Evolutionary conservation across 371 early-diverging fungal species (phyloP).

Genomic region (Mortierella sp.): DNA sequence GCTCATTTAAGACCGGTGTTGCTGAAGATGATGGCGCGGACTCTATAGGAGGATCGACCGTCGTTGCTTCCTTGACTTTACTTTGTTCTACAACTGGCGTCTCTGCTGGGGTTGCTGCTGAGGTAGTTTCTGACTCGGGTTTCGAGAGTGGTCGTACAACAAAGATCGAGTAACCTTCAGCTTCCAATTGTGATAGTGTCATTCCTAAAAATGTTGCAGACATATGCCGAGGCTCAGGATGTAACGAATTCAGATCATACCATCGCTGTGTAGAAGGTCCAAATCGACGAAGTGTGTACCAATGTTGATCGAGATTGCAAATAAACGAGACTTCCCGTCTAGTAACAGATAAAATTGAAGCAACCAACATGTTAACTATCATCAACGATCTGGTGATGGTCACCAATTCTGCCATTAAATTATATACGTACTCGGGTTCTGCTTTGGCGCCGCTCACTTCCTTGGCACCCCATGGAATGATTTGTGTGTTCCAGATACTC

Average conservation of each 20-base stretch:
- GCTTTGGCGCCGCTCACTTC: slow-evolving; percentile 61
- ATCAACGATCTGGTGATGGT: too few relatives aligned
- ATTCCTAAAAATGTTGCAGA: slow-evolving; percentile 75
- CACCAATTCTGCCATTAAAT: too few relatives aligned
- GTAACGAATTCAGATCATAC: slow-evolving; percentile 80
- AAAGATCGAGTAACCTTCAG: slow-evolving; percentile 71
- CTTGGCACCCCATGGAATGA: slow-evolving; percentile 69
- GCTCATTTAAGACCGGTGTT: slow-evolving; percentile 40
- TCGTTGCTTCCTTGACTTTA: background rate
- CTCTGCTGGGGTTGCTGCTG: background rate
- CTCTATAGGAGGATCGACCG: background rate
- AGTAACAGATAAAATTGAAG: background rate
- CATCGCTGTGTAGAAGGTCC: slow-evolving; percentile 69
- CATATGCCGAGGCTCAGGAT: slow-evolving; percentile 64
- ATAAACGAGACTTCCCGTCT: slow-evolving; percentile 46
- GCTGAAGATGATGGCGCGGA: slow-evolving; percentile 1
- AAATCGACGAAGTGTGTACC: slow-evolving; percentile 80
- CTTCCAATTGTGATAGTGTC: slow-evolving; percentile 73
- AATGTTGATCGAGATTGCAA: slow-evolving; percentile 58
- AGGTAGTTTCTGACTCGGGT: background rate
- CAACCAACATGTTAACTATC: background rate
- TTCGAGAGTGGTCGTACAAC: slow-evolving; percentile 36
- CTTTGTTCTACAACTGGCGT: background rate
- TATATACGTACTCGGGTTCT: slow-evolving; percentile 70
- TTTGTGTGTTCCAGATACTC: slow-evolving; percentile 73